Evolutionary conservation across 192 early-diverging fungal species (phyloP), one percentile per base, ranked within the genome.

Genomic region (Funneliformis geosporum): DNA sequence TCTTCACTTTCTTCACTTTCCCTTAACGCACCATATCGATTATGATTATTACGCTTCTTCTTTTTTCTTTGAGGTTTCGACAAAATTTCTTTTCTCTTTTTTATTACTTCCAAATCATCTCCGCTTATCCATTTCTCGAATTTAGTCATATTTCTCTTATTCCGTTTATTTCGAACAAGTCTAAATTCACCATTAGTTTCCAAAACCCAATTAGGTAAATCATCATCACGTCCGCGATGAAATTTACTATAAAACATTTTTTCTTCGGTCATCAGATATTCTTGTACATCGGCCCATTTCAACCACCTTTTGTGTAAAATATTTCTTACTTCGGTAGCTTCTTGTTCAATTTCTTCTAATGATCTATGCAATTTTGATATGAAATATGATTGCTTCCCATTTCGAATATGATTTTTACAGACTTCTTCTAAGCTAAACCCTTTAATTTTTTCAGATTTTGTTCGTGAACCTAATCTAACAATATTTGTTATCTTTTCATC

Each of bases 391-490:
- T 33, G 33, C 33, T 33, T 33, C 2, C 33, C 33, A 33, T 33
- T 33, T 33, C 33, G 33, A 33, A 33, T 33, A 33, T 33, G 33
- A 33, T 33, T 33, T 33, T 33, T 33, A 33, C 33, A 33, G 2
- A 44, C 43, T 44, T 44, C 9, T 44, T 44, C 44, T 10, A 73
- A 39, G n/a, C 6, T 80, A 76, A 78, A 85, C 2, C 60, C 23
- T 2, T 80, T 80, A 28, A 85, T 61, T 28, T 47, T 50, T 42
- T 81, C 82, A 38, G 80, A 82, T 47, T 82, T 82, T 5, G 82
- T 82, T 7, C 85, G 82, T 18, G 80, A 42, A 8, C 90, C 88
- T 9, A 91, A 59, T 16, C 90, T 85, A 25, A 89, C 86, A 55
- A 89, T 82, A 8, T 81, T 66, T 44, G 43, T 44, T 44, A 44